Evolutionary conservation across 495 filamentous ascomycete genomes (phyloP).

Genomic region (Neohortaea acidophila): DNA sequence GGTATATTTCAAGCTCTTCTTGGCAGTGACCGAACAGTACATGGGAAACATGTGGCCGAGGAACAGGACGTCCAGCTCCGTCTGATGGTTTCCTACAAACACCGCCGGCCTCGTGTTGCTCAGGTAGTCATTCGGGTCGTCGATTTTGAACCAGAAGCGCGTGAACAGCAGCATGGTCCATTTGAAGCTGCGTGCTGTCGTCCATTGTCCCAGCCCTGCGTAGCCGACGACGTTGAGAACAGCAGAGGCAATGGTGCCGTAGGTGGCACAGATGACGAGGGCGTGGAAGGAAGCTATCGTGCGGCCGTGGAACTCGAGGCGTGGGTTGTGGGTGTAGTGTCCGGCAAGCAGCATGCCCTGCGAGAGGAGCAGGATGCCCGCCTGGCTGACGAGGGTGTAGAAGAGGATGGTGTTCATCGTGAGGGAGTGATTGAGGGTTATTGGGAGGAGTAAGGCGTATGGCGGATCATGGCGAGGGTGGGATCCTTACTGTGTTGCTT

Average conservation of each 20-base stretch:
- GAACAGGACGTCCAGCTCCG: constrained; percentile 83
- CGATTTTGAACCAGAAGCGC: constrained; percentile 65
- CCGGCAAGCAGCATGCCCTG: constrained; percentile 29
- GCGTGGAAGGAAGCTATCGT: constrained; percentile 54
- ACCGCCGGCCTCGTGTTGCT: constrained; percentile 56
- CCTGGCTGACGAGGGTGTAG: constrained; percentile 26
- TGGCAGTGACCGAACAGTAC: constrained; percentile 86
- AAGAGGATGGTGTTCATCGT: constrained; percentile 6
- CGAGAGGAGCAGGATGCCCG: constrained; percentile 31
- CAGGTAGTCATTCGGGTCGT: constrained; percentile 10
- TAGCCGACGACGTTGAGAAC: constrained; percentile 54
- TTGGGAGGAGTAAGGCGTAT: too few relatives aligned
- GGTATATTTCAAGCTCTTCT: constrained; percentile 62
- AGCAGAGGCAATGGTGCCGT: constrained; percentile 64
- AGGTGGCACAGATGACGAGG: constrained; percentile 49
- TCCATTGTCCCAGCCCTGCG: constrained; percentile 70
- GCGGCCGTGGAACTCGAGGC: constrained; percentile 47
- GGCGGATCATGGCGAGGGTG: too few relatives aligned
- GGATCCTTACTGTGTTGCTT: too few relatives aligned
- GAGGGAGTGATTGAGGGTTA: too few relatives aligned
- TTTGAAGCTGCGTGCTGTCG: constrained; percentile 60
- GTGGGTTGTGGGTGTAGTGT: constrained; percentile 1
- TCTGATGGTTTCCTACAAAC: constrained; percentile 71
- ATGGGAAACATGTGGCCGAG: constrained; percentile 74
- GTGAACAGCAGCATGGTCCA: constrained; percentile 59